These are phyloP conservation scores for Tilletia caries DNA, from an alignment of 1,284 basidiomycete species.

Conservation along the genomic window DNA sequence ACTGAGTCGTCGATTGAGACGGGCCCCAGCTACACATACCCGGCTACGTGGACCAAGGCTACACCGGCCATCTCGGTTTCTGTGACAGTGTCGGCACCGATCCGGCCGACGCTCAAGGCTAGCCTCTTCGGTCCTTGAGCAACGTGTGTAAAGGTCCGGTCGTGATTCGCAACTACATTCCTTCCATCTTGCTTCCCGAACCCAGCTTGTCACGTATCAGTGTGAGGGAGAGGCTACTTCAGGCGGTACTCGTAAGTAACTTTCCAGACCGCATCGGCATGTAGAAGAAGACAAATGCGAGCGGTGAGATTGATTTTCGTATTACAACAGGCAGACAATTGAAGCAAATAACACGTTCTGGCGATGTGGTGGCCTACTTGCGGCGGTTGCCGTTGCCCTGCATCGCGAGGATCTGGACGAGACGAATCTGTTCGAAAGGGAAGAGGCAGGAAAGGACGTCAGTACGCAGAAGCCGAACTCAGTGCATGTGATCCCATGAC, in stretches of 20 bases:
- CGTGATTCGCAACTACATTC: too few species aligned
- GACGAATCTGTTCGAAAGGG: slow-evolving; percentile 58
- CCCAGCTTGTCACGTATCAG: too few species aligned
- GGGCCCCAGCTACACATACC: neutral
- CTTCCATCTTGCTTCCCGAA: too few species aligned
- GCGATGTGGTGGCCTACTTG: slow-evolving; percentile 29
- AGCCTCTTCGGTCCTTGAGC: neutral
- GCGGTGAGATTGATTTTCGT: neutral
- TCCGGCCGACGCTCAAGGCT: neutral
- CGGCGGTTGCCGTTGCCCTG: slow-evolving; percentile 42
- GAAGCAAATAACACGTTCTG: neutral
- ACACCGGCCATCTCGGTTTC: neutral
- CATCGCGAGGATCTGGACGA: slow-evolving; percentile 73
- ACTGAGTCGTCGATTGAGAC: neutral
- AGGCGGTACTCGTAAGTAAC: too few species aligned
- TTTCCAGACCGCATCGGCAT: too few species aligned
- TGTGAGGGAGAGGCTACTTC: too few species aligned
- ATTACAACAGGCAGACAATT: neutral
- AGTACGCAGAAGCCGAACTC: too few species aligned
- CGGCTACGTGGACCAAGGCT: neutral
- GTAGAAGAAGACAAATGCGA: neutral
- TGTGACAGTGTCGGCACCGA: neutral
- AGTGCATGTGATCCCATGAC: neutral
- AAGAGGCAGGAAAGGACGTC: slow-evolving; percentile 29
- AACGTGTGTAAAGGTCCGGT: too few species aligned